These are phyloP conservation scores for Stephanodiscus minutulus DNA, from an alignment of 108 stramenopile genomes.

Conservation along the genomic window DNA sequence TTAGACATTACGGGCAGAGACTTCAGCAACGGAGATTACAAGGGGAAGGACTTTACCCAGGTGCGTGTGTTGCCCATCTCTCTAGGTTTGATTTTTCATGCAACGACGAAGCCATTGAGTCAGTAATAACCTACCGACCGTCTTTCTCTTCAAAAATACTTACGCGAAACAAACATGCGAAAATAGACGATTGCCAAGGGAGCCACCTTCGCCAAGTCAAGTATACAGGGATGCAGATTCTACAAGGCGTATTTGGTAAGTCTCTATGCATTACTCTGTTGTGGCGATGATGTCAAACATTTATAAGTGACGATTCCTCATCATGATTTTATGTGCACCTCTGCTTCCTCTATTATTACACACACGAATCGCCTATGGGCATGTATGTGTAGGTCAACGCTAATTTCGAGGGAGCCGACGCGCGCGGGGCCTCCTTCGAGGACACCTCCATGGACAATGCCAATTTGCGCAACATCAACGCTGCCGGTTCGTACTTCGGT, in stretches of 20 bases:
- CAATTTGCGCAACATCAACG: slow-evolving; percentile 62
- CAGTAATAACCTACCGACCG: not conserved
- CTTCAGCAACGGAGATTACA: slow-evolving; percentile 74
- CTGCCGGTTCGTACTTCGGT: slow-evolving; percentile 78
- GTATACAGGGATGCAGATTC: slow-evolving; percentile 83
- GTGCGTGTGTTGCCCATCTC: slow-evolving; percentile 42
- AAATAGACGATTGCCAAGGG: slow-evolving; percentile 70
- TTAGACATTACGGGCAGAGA: slow-evolving; percentile 81
- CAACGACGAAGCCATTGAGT: not conserved
- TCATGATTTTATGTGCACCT: not conserved
- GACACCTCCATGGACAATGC: slow-evolving; percentile 84
- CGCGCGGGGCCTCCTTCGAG: slow-evolving; percentile 79
- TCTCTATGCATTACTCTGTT: not conserved
- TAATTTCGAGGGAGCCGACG: slow-evolving; percentile 75
- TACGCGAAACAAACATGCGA: not conserved
- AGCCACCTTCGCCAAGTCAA: slow-evolving; percentile 73
- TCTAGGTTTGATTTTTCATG: too few relatives aligned
- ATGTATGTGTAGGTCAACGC: slow-evolving; percentile 48
- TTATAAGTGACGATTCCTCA: not conserved
- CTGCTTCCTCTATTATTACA: not conserved
- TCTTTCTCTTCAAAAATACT: too few relatives aligned
- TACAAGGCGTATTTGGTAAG: slow-evolving; percentile 81
- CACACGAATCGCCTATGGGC: not conserved
- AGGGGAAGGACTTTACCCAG: slow-evolving; percentile 89
- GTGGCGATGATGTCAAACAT: not conserved